These are phyloP conservation scores for Rhodotorula diobovata DNA, from an alignment of 768 basidiomycete species.

Conservation along the genomic window DNA sequence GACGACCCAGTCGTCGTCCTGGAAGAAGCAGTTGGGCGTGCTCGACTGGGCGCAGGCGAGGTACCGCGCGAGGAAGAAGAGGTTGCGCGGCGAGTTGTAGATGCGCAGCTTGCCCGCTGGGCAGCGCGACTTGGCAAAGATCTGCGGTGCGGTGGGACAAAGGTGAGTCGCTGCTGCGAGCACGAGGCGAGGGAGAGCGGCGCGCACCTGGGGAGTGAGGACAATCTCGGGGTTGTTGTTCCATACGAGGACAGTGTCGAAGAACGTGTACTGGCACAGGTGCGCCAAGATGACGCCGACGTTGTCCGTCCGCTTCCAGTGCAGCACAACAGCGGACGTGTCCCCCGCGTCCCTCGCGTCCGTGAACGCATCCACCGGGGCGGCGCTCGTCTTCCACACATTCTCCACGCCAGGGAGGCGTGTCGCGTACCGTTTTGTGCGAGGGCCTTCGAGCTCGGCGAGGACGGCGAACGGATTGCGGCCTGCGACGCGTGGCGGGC, in stretches of 20 bases:
- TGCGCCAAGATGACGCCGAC: slow-evolving; percentile 55
- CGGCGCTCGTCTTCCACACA: not conserved
- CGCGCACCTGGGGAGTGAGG: slow-evolving; percentile 16
- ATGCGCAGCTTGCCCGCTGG: slow-evolving; percentile 31
- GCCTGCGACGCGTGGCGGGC: not conserved
- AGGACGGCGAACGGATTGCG: slow-evolving; percentile 12
- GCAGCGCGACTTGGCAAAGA: slow-evolving; percentile 20
- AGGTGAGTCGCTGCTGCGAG: not conserved
- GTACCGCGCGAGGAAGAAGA: slow-evolving; percentile 39
- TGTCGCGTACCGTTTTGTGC: not conserved
- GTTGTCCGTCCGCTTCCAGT: slow-evolving; percentile 65
- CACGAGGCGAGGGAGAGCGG: not conserved
- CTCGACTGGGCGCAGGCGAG: slow-evolving; percentile 35
- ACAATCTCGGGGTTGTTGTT: slow-evolving; percentile 42
- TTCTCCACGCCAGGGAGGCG: not conserved
- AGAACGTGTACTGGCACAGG: slow-evolving; percentile 37
- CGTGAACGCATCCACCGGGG: not conserved
- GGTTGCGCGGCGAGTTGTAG: slow-evolving; percentile 40
- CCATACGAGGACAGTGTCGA: slow-evolving; percentile 32
- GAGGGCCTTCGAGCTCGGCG: not conserved
- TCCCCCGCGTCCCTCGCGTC: slow-evolving; percentile 9
- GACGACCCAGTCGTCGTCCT: slow-evolving; percentile 44
- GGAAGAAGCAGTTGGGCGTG: slow-evolving; percentile 38
- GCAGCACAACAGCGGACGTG: slow-evolving; percentile 51
- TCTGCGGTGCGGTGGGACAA: not conserved